These are phyloP conservation scores for Silybum marianum DNA, from an alignment of 129 eudicot species.

Conservation along the genomic window DNA sequence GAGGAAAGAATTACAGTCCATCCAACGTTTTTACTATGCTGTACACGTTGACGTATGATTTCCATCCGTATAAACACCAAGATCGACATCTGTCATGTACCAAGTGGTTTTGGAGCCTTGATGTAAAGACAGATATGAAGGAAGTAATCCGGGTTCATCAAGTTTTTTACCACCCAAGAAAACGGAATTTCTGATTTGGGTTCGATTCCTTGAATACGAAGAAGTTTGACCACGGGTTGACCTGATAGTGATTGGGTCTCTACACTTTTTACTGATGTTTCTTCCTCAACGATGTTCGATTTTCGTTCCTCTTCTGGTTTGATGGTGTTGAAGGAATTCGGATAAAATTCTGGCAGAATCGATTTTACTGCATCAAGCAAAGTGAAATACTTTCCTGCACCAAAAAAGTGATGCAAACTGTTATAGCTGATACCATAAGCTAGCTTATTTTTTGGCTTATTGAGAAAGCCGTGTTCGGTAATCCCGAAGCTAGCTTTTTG, in stretches of 20 bases:
- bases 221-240: conserved; percentile 53
- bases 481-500: background rate
- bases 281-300: conserved; percentile 23
- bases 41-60: conserved; percentile 40
- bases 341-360: conserved; percentile 71
- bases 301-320: conserved; percentile 32
- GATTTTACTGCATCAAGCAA: conserved; percentile 73
- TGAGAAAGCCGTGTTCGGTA: background rate
- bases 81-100: conserved; percentile 25
- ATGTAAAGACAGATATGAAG: conserved; percentile 86
- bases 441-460: background rate
- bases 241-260: conserved; percentile 28
- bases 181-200: conserved; percentile 81
- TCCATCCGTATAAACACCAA: conserved; percentile 8
- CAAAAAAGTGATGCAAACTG: background rate
- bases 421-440: background rate
- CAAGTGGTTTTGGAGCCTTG: conserved; percentile 44
- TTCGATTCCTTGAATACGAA: conserved; percentile 89
- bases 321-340: conserved; percentile 18
- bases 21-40: conserved; percentile 29
- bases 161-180: conserved; percentile 89
- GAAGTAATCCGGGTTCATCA: conserved; percentile 85
- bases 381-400: conserved; percentile 71
- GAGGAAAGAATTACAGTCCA: conserved; percentile 27
- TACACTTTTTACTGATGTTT: conserved; percentile 11